Evolutionary conservation across 73 alveolate species (phyloP), one percentile per base, ranked within the genome.

Genomic region (Tetrahymena thermophila): DNA sequence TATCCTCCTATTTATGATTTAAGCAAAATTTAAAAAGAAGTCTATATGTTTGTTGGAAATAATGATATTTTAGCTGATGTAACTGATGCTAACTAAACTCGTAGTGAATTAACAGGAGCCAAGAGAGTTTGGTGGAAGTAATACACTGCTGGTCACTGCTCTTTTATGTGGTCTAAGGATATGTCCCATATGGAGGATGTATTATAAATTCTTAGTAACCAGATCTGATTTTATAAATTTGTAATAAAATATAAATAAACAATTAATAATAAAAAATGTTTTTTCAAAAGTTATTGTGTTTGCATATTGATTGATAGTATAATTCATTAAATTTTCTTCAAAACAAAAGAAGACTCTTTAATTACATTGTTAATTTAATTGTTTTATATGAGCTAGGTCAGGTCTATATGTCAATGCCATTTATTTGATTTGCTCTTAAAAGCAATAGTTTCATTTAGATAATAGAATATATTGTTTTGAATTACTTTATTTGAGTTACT

Each of bases 1-100:
- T 35, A 84, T 15, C 99, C 99, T 58, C 99, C 99, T 2, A 95
- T 93, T 23, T 98, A 98, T 96, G 98, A 97, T 97, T 96, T 98
- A 71, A 94, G 98, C 35, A 98, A 98, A 35, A 96, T 97, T 50
- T 56, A 95, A 85, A 94, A 71, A 71, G 89, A 71, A 71, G 89
- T 71, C 37, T 71, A 71, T 25, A 28, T 71, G 89, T 71, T 71
- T 71, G 89, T 71, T 71, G 89, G 89, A 28, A 71, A 71, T 31
- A 71, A 71, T 25, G 89, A 71, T 71, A 71, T 71, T 1, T 71
- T 71, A 31, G 89, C 89, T 71, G 89, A 71, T 71, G 40, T 71
- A 1, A n/a, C 35, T 13, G 89, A 71, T 71, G 89, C 89, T 1
- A 71, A n/a, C 37, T 28, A 31, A 71, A 17, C 40, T 71, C 89